Evolutionary conservation across 495 filamentous ascomycete species (phyloP).

Genomic region (Neurospora tetraspora): DNA sequence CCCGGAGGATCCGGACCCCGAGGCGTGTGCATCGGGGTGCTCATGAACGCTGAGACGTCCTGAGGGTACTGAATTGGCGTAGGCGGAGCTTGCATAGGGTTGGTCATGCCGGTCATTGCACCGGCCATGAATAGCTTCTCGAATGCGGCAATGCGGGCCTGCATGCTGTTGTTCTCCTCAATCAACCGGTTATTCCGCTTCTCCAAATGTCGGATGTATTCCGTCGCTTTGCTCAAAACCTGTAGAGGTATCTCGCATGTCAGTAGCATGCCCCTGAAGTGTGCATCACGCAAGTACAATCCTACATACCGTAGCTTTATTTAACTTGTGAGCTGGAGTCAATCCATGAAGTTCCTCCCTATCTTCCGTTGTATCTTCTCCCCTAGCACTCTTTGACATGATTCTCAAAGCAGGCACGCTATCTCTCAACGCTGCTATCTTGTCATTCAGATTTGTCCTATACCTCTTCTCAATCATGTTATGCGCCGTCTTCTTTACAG

Average conservation of each 20-base stretch:
- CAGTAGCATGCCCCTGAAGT: neutral
- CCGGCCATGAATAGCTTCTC: conserved; percentile 57
- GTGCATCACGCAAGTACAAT: neutral
- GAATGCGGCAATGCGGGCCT: conserved; percentile 56
- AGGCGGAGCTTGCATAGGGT: conserved; percentile 36
- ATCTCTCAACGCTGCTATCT: conserved; percentile 83
- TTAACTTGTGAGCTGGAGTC: conserved; percentile 78
- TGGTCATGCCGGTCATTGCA: conserved; percentile 37
- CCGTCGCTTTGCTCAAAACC: conserved; percentile 84
- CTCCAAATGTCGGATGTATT: conserved; percentile 91
- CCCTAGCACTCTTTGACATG: conserved; percentile 55
- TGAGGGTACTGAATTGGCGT: conserved; percentile 39
- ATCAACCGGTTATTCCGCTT: conserved; percentile 72
- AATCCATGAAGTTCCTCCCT: conserved; percentile 70
- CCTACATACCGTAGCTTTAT: conserved; percentile 72
- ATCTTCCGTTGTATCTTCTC: conserved; percentile 59
- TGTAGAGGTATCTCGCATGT: conserved; percentile 9
- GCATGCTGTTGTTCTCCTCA: conserved; percentile 69
- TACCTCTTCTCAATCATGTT: conserved; percentile 98
- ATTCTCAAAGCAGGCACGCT: conserved; percentile 79
- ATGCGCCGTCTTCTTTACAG: conserved; percentile 89
- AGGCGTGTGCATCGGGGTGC: conserved; percentile 23
- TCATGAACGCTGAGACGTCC: conserved; percentile 22
- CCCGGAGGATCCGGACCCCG: conserved; percentile 42
- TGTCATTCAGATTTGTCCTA: conserved; percentile 91